A percentile compares a stretch with the other conserved stretches of the same genome.
phyloP scores from a whole-genome alignment of 2,329 filamentous ascomycete genomes.

The Exophiala sp. region DNA sequence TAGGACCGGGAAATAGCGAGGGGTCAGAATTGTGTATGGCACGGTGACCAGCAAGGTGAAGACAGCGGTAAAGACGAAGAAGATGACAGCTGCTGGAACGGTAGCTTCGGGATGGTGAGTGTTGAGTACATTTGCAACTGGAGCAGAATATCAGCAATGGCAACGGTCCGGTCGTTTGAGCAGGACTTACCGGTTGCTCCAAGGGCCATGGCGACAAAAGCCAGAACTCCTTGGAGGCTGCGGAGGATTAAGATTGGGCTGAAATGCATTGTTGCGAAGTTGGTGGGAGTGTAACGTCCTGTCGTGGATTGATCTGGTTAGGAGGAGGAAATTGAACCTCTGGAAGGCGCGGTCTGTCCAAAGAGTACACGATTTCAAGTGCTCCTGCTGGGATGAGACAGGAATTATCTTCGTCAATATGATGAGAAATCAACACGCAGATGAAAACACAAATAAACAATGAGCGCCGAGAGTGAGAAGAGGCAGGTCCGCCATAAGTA shows the following conservation, averaged over 20 bases:
- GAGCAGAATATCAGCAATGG: neutral
- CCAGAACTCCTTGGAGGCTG: slow-evolving; percentile 63
- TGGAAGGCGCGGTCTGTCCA: neutral
- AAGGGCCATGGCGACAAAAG: slow-evolving; percentile 71
- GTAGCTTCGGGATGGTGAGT: slow-evolving; percentile 7
- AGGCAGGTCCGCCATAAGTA: too few relatives aligned
- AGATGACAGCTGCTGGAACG: slow-evolving; percentile 61
- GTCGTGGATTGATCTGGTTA: neutral
- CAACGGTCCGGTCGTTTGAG: slow-evolving; percentile 28
- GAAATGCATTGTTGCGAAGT: slow-evolving; percentile 41
- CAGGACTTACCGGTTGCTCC: slow-evolving; percentile 62
- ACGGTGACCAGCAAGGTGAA: slow-evolving; percentile 71
- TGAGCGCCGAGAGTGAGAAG: neutral
- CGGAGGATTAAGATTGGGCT: slow-evolving; percentile 62
- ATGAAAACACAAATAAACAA: neutral
- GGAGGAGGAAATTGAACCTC: neutral
- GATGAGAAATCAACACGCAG: neutral
- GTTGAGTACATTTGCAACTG: slow-evolving; percentile 13
- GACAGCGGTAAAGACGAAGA: slow-evolving; percentile 73
- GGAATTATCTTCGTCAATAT: too few relatives aligned
- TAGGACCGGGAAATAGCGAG: slow-evolving; percentile 57
- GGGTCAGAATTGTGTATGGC: slow-evolving; percentile 66
- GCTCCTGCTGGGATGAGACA: neutral
- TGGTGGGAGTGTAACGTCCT: neutral
- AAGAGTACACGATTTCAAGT: neutral